Evolutionary conservation across 768 basidiomycete species (phyloP).

Genomic region (Scleroderma bovista): DNA sequence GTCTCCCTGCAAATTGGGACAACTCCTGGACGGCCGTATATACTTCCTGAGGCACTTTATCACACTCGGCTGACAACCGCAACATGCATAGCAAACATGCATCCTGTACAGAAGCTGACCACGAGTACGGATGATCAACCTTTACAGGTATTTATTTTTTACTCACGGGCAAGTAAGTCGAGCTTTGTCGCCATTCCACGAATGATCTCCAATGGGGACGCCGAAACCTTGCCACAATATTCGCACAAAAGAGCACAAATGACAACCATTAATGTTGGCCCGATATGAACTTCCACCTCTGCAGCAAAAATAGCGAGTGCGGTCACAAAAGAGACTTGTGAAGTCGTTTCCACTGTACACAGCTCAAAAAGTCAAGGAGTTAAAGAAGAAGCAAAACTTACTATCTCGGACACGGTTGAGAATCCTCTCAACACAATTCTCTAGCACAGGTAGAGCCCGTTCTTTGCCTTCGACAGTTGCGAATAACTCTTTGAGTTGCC

Average conservation of each 20-base stretch:
- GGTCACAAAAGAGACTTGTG: conserved; percentile 40
- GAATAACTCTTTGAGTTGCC: conserved; percentile 40
- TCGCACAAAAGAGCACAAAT: conserved; percentile 64
- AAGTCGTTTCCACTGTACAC: conserved; percentile 34
- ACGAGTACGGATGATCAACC: background rate
- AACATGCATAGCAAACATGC: conserved; percentile 69
- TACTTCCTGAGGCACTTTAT: conserved; percentile 45
- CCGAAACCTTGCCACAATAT: conserved; percentile 45
- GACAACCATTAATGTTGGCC: conserved; percentile 63
- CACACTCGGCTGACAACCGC: conserved; percentile 55
- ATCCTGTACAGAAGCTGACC: conserved; percentile 65
- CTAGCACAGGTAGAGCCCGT: conserved; percentile 40
- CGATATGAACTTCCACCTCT: conserved; percentile 33
- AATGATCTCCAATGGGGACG: conserved; percentile 46
- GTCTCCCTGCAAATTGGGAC: conserved; percentile 40
- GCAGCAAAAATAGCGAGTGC: conserved; percentile 40
- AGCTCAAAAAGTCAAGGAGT: conserved; percentile 2
- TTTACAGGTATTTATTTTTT: conserved; percentile 11
- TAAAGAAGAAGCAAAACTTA: conserved; percentile 23
- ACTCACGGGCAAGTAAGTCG: conserved; percentile 39
- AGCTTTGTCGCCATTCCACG: conserved; percentile 40
- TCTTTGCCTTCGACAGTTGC: conserved; percentile 30
- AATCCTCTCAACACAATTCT: conserved; percentile 51
- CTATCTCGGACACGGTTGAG: conserved; percentile 47
- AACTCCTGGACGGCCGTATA: conserved; percentile 38